phyloP scores from a whole-genome alignment of 495 filamentous ascomycete genomes.

The Astrothelium macrocarpum region DNA sequence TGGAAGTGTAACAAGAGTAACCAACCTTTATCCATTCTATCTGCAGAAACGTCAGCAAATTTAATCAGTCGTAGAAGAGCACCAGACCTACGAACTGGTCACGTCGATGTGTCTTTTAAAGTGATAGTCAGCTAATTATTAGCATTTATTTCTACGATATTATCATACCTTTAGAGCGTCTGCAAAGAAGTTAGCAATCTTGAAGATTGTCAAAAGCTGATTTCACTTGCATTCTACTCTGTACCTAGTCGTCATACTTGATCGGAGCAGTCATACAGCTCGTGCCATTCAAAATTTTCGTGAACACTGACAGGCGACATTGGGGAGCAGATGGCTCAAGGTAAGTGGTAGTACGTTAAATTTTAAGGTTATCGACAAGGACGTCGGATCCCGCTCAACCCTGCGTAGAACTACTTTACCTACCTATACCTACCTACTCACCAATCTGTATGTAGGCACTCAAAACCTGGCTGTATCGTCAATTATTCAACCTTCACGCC shows the following conservation, averaged over 20 bases:
- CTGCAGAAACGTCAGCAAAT: constrained; percentile 22
- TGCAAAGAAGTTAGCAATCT: constrained; percentile 29
- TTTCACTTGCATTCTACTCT: constrained; percentile 68
- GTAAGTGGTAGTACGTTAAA: too few relatives aligned
- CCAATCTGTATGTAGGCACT: too few relatives aligned
- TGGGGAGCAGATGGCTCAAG: too few relatives aligned
- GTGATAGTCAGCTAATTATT: constrained; percentile 8
- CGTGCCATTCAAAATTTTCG: too few relatives aligned
- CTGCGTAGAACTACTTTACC: too few relatives aligned
- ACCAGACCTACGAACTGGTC: constrained; percentile 63
- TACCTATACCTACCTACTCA: too few relatives aligned
- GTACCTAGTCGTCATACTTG: constrained; percentile 75
- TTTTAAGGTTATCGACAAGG: neutral
- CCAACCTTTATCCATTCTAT: constrained; percentile 57
- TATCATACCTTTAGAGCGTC: constrained; percentile 66
- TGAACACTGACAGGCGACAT: too few relatives aligned
- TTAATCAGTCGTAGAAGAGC: neutral
- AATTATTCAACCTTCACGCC: too few relatives aligned
- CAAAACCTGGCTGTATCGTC: too few relatives aligned
- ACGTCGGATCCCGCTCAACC: neutral
- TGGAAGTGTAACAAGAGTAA: constrained; percentile 28
- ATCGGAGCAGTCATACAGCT: too few relatives aligned
- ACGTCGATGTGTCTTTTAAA: constrained; percentile 58
- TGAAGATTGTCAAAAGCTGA: constrained; percentile 11
- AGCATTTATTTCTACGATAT: neutral